Conservation (phyloP, 2,329 filamentous ascomycete genomes). For the Trichoderma sp. region DNA sequence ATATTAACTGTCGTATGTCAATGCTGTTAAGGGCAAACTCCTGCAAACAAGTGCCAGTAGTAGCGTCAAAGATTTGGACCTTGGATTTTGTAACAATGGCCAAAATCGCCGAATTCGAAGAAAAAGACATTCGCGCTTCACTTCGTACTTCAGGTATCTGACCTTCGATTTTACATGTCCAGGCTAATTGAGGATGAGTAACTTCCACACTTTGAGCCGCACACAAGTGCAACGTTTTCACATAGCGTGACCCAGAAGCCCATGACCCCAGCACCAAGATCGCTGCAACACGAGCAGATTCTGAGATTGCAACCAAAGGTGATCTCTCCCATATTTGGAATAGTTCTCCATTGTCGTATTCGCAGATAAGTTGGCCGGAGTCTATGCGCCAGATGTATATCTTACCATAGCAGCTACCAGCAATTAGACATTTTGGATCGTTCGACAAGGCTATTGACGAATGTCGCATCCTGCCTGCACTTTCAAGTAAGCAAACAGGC, state of each 20-base stretch:
- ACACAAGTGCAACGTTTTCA: too few relatives aligned
- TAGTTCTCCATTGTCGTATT: not conserved
- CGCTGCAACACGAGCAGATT: not conserved
- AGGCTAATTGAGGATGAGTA: too few relatives aligned
- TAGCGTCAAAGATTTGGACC: not conserved
- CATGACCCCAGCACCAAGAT: too few relatives aligned
- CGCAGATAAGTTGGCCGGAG: too few relatives aligned
- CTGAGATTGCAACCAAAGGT: not conserved
- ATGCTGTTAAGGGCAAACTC: rapidly evolving
- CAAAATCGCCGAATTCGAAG: not conserved
- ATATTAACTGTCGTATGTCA: not conserved
- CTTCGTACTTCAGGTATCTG: too few relatives aligned
- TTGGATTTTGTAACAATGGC: rapidly evolving
- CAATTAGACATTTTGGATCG: not conserved
- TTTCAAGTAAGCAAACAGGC: not conserved
- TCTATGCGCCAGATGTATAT: not conserved
- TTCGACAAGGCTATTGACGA: not conserved
- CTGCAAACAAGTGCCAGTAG: not conserved
- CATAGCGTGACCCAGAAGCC: too few relatives aligned
- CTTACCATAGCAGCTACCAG: not conserved
- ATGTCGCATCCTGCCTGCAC: rapidly evolving
- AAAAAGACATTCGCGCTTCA: not conserved
- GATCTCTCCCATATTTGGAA: too few relatives aligned
- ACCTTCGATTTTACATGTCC: too few relatives aligned
- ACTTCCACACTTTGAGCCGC: too few relatives aligned